A percentile compares a stretch with the other conserved stretches of the same genome.
Conservation (phyloP, 2,329 filamentous ascomycete species). For the Apiospora rasikravindrae region DNA sequence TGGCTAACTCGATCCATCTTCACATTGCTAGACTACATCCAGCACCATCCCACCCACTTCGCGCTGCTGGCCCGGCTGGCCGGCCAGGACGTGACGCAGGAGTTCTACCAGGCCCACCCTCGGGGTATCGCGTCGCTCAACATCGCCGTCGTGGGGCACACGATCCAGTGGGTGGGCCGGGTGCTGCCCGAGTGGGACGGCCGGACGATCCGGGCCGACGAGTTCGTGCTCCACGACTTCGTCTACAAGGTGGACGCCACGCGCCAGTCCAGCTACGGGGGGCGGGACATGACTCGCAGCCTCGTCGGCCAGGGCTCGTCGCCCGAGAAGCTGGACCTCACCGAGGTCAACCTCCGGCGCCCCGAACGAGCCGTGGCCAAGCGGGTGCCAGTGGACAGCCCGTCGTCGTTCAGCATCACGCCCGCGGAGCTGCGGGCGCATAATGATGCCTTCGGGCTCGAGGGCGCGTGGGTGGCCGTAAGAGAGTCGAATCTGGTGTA, state of each 20-base stretch:
- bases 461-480: not conserved
- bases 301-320: not conserved
- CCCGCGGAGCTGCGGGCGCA: not conserved
- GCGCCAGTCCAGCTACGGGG: not conserved
- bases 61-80: not conserved
- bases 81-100: not conserved
- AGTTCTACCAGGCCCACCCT: not conserved
- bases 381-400: not conserved
- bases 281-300: not conserved
- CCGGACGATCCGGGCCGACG: not conserved
- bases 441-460: not conserved
- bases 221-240: not conserved
- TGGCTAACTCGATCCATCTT: not conserved
- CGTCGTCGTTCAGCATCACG: not conserved
- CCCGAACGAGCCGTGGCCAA: not conserved
- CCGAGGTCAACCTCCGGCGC: too few relatives aligned
- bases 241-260: not conserved
- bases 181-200: not conserved
- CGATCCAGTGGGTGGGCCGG: not conserved
- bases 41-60: not conserved
- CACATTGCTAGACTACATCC: not conserved
- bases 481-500: not conserved
- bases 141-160: not conserved
- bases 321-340: not conserved
- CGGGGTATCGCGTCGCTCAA: not conserved